These are phyloP conservation scores for Colletotrichum cordylinicola DNA, from an alignment of 2,329 filamentous ascomycete genomes.

Conservation along the genomic window DNA sequence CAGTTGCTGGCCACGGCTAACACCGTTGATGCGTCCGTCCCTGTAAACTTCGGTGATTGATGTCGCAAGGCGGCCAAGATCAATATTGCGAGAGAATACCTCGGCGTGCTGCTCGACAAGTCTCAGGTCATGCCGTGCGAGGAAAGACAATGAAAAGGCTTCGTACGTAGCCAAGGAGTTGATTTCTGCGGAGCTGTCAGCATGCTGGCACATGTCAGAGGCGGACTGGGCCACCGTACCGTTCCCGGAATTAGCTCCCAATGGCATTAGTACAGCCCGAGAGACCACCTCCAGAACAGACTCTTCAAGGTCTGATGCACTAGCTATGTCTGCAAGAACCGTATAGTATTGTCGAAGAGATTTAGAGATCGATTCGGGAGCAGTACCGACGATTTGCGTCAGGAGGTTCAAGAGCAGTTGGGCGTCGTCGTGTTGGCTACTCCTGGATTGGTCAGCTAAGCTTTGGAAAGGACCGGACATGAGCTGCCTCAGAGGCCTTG, in stretches of 20 bases:
- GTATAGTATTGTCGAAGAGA: constrained; percentile 43
- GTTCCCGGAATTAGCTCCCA: constrained; percentile 16
- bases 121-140: constrained; percentile 39
- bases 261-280: constrained; percentile 25
- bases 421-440: constrained; percentile 25
- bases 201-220: not conserved
- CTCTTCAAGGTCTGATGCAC: not conserved
- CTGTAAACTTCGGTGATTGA: constrained; percentile 44
- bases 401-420: constrained; percentile 41
- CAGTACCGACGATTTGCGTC: constrained; percentile 32
- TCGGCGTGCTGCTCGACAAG: constrained; percentile 47
- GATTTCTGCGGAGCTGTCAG: not conserved
- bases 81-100: constrained; percentile 40
- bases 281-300: constrained; percentile 22
- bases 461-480: not conserved
- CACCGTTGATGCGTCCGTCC: constrained; percentile 25
- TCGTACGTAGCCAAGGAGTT: constrained; percentile 31
- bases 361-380: constrained; percentile 32
- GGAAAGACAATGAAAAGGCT: constrained; percentile 43
- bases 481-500: not conserved
- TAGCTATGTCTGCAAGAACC: constrained; percentile 41
- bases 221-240: not conserved
- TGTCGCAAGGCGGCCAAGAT: constrained; percentile 44
- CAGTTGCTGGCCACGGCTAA: constrained; percentile 52
- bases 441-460: constrained; percentile 1